These are phyloP conservation scores for Fusarium oxysporum DNA, from an alignment of 2,329 filamentous ascomycete genomes.

Conservation along the genomic window DNA sequence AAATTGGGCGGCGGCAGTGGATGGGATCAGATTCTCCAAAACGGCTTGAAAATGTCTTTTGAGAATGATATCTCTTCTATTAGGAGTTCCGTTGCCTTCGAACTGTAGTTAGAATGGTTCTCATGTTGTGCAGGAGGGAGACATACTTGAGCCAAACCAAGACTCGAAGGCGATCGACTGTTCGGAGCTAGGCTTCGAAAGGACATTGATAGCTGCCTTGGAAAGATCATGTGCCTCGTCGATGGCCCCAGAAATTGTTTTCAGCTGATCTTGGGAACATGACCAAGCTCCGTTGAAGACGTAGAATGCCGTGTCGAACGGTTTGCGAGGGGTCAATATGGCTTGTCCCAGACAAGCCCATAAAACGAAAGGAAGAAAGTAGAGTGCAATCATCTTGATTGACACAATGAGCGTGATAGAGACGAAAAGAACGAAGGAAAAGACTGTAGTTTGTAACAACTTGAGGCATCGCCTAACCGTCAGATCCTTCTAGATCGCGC, in stretches of 20 bases:
- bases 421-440: not conserved
- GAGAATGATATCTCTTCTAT: not conserved
- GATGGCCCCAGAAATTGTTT: not conserved
- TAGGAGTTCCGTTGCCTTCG: not conserved
- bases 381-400: not conserved
- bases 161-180: not conserved
- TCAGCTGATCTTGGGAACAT: not conserved
- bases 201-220: not conserved
- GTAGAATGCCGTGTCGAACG: not conserved
- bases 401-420: not conserved
- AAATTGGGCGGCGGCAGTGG: not conserved
- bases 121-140: rapidly evolving
- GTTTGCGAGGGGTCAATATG: not conserved
- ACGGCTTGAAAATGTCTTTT: not conserved
- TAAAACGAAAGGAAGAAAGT: not conserved
- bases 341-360: not conserved
- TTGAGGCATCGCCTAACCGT: not conserved
- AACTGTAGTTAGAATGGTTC: not conserved
- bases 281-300: not conserved
- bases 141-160: not conserved
- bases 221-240: not conserved
- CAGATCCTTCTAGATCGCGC: rapidly evolving
- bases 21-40: not conserved
- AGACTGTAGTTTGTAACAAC: not conserved
- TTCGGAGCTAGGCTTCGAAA: not conserved